Evolutionary conservation across 768 basidiomycete species (phyloP), one percentile per base, ranked within the genome.

Genomic region (Suillus paluster): DNA sequence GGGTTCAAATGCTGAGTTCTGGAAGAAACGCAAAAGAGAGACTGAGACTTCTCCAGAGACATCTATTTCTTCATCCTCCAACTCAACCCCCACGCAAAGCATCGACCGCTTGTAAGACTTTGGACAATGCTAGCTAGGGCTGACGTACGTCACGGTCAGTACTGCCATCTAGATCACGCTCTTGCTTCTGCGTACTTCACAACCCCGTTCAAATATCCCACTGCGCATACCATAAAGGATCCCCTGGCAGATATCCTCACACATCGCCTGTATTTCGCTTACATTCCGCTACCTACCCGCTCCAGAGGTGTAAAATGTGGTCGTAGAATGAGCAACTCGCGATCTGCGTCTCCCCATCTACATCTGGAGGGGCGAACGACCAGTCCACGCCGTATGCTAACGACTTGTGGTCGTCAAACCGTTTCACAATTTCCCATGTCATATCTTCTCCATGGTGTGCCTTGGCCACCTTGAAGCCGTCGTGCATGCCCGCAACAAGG

Each of bases 261-360:
- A 27, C 11, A 25, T 25, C 6, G 9, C 8, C 15, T 3, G 9
- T 38, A 17, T 38, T 17, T 55, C 36, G 10, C 53, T 19, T 36
- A 39, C 9, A 25, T 55, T 12, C 23, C 3, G 7, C 23, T 34
- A 15, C 25, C 83, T 72, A 95, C 36, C 82, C 90, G 49, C 74
- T 77, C 96, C 97, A 99, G 19, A 95, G 68, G 71, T 88, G 85
- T 75, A 98, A 72, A 41, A 80, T 75, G 71, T 95, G 93, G 70
- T 99, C 97, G 70, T 99, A 99, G 77, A 99, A 99, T 19, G 95
- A 97, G 71, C 95, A 96, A 65, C 89, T 96, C 9, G 88, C 95
- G 41, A 98, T 81, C 57, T 90, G 59, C 2, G 87, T 88, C 39
- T 78, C 73, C 1, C 66, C 64, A 4, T 67, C 73, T 14, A 63